phyloP scores from a whole-genome alignment of 2,329 filamentous ascomycete genomes.

The Scedosporium dehoogii region DNA sequence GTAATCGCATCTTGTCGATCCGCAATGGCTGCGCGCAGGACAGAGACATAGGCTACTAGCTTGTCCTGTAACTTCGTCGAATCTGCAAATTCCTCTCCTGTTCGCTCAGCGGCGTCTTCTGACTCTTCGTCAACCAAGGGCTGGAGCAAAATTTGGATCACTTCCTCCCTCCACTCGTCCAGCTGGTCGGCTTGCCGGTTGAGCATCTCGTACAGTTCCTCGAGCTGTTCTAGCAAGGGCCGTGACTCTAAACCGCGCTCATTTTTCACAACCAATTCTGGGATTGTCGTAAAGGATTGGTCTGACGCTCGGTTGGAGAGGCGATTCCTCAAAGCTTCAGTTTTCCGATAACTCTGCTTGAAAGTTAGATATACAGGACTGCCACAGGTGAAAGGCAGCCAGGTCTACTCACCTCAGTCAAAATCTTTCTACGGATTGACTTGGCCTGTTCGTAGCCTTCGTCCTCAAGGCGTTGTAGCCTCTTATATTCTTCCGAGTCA shows the following conservation, averaged over 20 bases:
- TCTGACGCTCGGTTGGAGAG: slow-evolving; percentile 43
- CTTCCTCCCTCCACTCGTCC: slow-evolving; percentile 63
- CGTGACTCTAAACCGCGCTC: slow-evolving; percentile 63
- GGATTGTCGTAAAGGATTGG: slow-evolving; percentile 52
- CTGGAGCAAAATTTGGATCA: slow-evolving; percentile 61
- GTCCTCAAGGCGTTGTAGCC: slow-evolving; percentile 60
- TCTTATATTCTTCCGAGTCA: slow-evolving; percentile 55
- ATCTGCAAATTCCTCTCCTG: slow-evolving; percentile 82
- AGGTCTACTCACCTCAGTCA: slow-evolving; percentile 43
- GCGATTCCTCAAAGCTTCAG: slow-evolving; percentile 44
- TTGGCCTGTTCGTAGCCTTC: slow-evolving; percentile 73
- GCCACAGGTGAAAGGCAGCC: slow-evolving; percentile 13
- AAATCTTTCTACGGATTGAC: slow-evolving; percentile 63
- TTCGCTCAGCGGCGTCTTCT: slow-evolving; percentile 47
- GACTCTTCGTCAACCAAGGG: slow-evolving; percentile 78
- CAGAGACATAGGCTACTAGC: slow-evolving; percentile 77
- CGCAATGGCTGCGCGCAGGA: slow-evolving; percentile 62
- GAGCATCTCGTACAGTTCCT: slow-evolving; percentile 53
- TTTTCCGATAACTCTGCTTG: slow-evolving; percentile 14
- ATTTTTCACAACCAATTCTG: slow-evolving; percentile 41
- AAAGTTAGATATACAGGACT: not conserved
- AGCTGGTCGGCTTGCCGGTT: slow-evolving; percentile 64
- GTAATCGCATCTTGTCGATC: slow-evolving; percentile 71
- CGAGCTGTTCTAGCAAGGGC: slow-evolving; percentile 54
- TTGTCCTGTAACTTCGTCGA: slow-evolving; percentile 84